phyloP scores from a whole-genome alignment of 768 basidiomycete genomes.

The Suillus variegatus region DNA sequence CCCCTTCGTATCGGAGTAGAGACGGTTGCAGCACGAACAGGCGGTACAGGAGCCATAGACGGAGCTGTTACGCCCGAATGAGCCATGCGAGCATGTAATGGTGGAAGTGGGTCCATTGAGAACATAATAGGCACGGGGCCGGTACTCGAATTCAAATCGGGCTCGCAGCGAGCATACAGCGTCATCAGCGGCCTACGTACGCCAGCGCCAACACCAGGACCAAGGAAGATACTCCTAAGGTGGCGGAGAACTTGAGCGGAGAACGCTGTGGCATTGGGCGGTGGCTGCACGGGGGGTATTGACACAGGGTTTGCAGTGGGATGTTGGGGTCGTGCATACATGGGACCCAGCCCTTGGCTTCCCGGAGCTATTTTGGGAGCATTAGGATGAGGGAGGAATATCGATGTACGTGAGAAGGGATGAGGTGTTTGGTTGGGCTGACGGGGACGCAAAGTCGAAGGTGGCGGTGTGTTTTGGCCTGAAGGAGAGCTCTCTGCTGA shows the following conservation, averaged over 20 bases:
- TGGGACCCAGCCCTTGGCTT: conserved; percentile 44
- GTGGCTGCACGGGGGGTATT: neutral
- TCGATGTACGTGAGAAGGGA: conserved; percentile 37
- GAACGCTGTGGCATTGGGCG: conserved; percentile 31
- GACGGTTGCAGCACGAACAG: conserved; percentile 32
- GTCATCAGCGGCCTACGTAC: conserved; percentile 37
- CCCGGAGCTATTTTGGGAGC: conserved; percentile 45
- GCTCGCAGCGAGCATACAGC: conserved; percentile 58
- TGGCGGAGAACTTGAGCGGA: conserved; percentile 29
- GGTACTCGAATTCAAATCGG: conserved; percentile 48
- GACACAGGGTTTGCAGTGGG: conserved; percentile 12
- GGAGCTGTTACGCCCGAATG: neutral
- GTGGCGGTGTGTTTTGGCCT: conserved; percentile 3
- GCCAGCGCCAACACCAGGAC: conserved; percentile 13
- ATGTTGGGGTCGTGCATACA: conserved; percentile 49
- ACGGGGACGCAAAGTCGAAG: conserved; percentile 29
- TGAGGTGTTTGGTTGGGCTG: conserved; percentile 21
- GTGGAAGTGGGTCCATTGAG: conserved; percentile 51
- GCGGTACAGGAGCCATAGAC: conserved; percentile 10
- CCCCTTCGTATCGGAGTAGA: conserved; percentile 30
- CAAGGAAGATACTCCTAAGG: conserved; percentile 25
- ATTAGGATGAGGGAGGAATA: conserved; percentile 57
- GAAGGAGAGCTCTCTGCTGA: neutral
- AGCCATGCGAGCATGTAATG: conserved; percentile 9
- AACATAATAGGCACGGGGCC: conserved; percentile 67